These are phyloP conservation scores for Zygoascus bituminiphila DNA, from an alignment of 805 yeast species.

Conservation along the genomic window DNA sequence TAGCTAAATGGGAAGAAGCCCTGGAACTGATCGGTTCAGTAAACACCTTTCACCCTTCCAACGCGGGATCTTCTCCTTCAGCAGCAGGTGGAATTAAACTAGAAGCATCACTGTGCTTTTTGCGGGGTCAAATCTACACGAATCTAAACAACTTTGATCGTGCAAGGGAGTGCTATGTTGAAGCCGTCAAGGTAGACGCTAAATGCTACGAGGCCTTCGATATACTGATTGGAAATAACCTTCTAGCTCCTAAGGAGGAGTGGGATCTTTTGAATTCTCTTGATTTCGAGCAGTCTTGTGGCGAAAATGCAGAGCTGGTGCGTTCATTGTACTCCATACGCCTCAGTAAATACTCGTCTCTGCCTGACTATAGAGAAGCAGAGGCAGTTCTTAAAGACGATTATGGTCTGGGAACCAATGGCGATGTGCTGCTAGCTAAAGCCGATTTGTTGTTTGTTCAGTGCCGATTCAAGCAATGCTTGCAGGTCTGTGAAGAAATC, in stretches of 20 bases:
- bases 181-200: slow-evolving; percentile 79
- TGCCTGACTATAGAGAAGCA: slow-evolving; percentile 52
- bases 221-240: slow-evolving; percentile 60
- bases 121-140: slow-evolving; percentile 76
- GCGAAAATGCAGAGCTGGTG: slow-evolving; percentile 75
- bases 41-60: slow-evolving; percentile 19
- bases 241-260: slow-evolving; percentile 77
- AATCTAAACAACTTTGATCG: slow-evolving; percentile 74
- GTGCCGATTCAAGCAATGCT: slow-evolving; percentile 71
- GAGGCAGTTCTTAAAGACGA: slow-evolving; percentile 60
- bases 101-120: slow-evolving; percentile 78
- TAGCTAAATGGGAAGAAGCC: slow-evolving; percentile 83
- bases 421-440: slow-evolving; percentile 57
- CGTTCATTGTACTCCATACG: slow-evolving; percentile 66
- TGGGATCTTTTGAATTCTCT: slow-evolving; percentile 65
- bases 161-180: slow-evolving; percentile 81
- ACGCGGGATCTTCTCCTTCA: neutral
- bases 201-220: slow-evolving; percentile 91
- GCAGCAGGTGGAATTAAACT: slow-evolving; percentile 55
- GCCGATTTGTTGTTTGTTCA: slow-evolving; percentile 67
- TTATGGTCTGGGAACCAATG: slow-evolving; percentile 58
- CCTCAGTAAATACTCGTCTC: slow-evolving; percentile 60
- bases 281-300: slow-evolving; percentile 53
- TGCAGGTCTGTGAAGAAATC: slow-evolving; percentile 57
- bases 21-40: slow-evolving; percentile 74